Base-by-base conservation (phyloP, 2,329 filamentous ascomycete genomes). In the Botrytis squamosa region DNA sequence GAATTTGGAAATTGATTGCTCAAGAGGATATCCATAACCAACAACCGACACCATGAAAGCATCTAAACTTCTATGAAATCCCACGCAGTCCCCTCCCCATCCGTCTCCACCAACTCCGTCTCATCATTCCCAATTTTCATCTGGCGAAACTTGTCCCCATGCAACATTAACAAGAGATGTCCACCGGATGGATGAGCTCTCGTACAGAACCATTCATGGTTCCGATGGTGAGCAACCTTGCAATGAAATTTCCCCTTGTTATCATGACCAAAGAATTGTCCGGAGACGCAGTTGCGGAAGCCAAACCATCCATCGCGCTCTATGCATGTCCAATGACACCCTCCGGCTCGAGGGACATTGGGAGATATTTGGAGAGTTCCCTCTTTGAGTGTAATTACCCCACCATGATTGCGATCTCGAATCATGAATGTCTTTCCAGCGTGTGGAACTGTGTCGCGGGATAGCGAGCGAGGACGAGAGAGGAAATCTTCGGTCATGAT, bases 251-350 rank as follows among this genome's bases (percentile, higher is more conserved):
- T 65, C 1, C 70, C 4, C 3, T 66, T 57, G 3, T 2, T 2
- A 44, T 71, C 70, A 66, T 71, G 70, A 0, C 70, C 70, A 29
- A 71, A 66, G 36, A 71, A 71, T 55, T 38, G 60, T 36, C 60
- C 70, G 0, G 70, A 71, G 9, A 71, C 60, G 38, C 60, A 57
- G 25, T 71, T 71, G 36, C 70, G 60, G n/a, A 71, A 66, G 18
- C 70, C 70, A 20, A 71, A n/a, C 70, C 70, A 71, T 8, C 70
- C 70, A 9, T 71, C 60, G 59, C 36, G 42, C 46, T 71, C 70
- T 42, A 66, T 29, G 25, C 70, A 71, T 42, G 25, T 33, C 70
- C 70, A 71, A 40, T 71, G 70, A 20, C 42, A 71, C 20, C 70
- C 70, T 9, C 70, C 70, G 5, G 44, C 46, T 7, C 20, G 33